Base-by-base conservation (phyloP, 2,329 filamentous ascomycete species). In the Penicillium paneum region DNA sequence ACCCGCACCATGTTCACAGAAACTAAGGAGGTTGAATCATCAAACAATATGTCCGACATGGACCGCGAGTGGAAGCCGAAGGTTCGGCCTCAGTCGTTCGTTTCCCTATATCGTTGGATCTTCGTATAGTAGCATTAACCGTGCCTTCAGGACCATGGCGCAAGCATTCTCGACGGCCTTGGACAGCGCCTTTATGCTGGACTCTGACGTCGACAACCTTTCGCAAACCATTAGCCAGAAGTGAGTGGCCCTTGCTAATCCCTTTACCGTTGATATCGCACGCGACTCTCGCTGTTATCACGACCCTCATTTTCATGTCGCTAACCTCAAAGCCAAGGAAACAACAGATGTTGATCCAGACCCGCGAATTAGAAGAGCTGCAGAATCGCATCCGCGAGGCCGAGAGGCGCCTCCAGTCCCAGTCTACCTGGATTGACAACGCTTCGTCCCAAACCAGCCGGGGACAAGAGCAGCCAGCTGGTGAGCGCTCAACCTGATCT, bases 111-210 rank as follows among this genome's bases (percentile, higher is more conserved):
- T 47, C 32, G 19, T 48, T 21, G 19, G 7, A 47, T 52, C 34
- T 31, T 49, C 54, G 57, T 46, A 46, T 15, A 49, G 57, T 42
- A 43, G 52, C 38, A 52, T 65, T 71, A 52, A 69, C 63, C 54
- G 59, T 61, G 42, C 55, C 43, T 50, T 56, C 74, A 96, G 92
- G 60, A 94, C 90, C 57, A 86, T 96, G 74, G 92, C 91, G 50
- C 88, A 85, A 65, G 90, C 88, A 70, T 96, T 97, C 76, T 93
- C 91, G 56, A 80, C 85, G 41, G 90, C 93, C 71, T 81, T 97
- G 57, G 89, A 93, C 79, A 88, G 91, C 71, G 88, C 95, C 64
- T 97, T 97, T 79, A 88, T 89, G 68, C 86, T 97, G 69, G 90
- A 94, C 64, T 88, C 86, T 73, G 87, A 87, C 64, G 74, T 94